Percentiles rank a stretch among this genome's conserved stretches.
phyloP scores from a whole-genome alignment of 2,329 filamentous ascomycete genomes.

The Calonectria honghensis region DNA sequence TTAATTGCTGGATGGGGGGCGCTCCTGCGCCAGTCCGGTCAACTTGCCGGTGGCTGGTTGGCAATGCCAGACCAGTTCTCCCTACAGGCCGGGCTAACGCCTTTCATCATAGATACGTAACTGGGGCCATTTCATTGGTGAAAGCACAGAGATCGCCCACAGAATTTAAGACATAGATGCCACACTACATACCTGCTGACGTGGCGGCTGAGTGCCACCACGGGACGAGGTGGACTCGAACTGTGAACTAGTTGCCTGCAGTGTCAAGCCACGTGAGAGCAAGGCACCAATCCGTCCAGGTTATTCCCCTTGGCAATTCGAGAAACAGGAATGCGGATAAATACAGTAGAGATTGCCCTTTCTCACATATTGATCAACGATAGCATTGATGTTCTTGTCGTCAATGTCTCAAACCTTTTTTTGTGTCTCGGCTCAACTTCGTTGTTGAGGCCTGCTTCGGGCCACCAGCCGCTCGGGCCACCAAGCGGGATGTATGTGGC shows the following conservation, averaged over 20 bases:
- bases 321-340: neutral
- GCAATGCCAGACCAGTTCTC: neutral
- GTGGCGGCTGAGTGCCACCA: neutral
- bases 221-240: neutral
- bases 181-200: neutral
- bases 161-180: constrained; percentile 9
- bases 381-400: neutral
- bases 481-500: neutral
- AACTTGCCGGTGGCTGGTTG: neutral
- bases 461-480: neutral
- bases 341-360: neutral
- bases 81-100: neutral
- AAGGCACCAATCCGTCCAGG: no score
- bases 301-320: neutral
- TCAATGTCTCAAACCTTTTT: neutral
- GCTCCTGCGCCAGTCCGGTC: neutral
- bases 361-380: neutral
- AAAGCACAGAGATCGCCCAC: neutral
- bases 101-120: constrained; percentile 2
- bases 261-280: neutral
- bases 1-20: neutral
- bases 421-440: neutral
- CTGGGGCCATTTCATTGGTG: neutral
- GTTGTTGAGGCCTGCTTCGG: neutral
- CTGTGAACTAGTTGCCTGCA: neutral